Evolutionary conservation across 805 yeast genomes (phyloP).

Genomic region (Pichia sporocuriosa): DNA sequence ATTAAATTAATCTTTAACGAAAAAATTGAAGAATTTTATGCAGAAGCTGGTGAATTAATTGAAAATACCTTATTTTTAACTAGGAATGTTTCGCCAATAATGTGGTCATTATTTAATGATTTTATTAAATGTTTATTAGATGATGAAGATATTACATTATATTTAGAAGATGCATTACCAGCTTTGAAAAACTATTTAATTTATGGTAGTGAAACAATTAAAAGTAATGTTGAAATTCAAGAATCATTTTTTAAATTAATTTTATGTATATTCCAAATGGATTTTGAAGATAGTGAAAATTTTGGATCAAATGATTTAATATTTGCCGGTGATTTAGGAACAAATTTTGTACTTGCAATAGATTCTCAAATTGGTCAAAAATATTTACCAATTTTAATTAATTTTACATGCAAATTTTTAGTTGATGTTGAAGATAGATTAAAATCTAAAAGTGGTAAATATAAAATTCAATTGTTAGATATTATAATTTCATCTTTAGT

Average conservation of each 20-base stretch:
- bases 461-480: constrained; percentile 46
- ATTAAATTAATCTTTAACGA: constrained; percentile 59
- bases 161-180: constrained; percentile 70
- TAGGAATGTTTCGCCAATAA: constrained; percentile 53
- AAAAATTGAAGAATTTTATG: constrained; percentile 69
- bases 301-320: constrained; percentile 51
- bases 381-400: constrained; percentile 41
- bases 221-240: constrained; percentile 39
- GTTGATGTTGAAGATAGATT: constrained; percentile 28
- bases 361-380: constrained; percentile 37
- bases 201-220: constrained; percentile 44
- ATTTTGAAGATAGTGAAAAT: constrained; percentile 35
- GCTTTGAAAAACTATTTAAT: constrained; percentile 69
- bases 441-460: constrained; percentile 15
- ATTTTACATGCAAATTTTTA: constrained; percentile 36
- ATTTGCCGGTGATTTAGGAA: constrained; percentile 55
- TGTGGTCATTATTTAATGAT: constrained; percentile 67
- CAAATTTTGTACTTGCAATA: constrained; percentile 54
- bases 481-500: constrained; percentile 59
- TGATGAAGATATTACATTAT: constrained; percentile 53
- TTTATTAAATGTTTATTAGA: constrained; percentile 32
- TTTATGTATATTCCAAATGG: constrained; percentile 31
- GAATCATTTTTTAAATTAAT: constrained; percentile 48
- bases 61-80: constrained; percentile 65
- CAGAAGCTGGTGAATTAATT: constrained; percentile 76